Base-by-base conservation (phyloP, 2,329 filamentous ascomycete species). In the Calonectria pseudoturangicola region DNA sequence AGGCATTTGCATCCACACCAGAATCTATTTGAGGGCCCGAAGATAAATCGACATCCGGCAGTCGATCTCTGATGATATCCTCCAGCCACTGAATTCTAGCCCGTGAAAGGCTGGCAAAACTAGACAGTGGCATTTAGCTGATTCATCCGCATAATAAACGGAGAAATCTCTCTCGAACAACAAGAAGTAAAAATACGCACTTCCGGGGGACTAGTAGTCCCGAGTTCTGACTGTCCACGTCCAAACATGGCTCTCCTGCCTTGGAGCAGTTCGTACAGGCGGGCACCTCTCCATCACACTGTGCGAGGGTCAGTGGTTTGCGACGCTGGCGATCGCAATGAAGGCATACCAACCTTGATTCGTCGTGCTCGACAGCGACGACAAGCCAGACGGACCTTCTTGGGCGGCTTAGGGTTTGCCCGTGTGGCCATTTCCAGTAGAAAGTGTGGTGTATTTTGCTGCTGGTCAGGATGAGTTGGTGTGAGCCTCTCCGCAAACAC, bases 321-420 rank as follows among this genome's bases (percentile, higher is more conserved):
- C 50, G 56, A 30, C 45, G 12, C 63, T 25, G 18, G 18, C 25
- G 25, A 41, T 1, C 16, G 21, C n/a, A 27, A 28, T 6, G 5
- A 33, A 30, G 13, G 9, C 51, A 36, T 56, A 56, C 60, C 58
- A 4, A 83, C 83, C 80, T 85, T 85, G 47, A 85, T 81, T 36
- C 83, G 81, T 54, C 84, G 81, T 3, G 75, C 73, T 41, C 84
- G 80, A 73, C 84, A 85, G 63, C 84, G 79, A 25, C 79, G 80
- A 70, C 84, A 85, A 5, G 84, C 84, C 33, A 84, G 74, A 4
- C 83, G 83, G 51, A 85, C 83, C 56, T 85, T 85, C 65, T 83
- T 83, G 1, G 80, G 75, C 15, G 75, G 66, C 9, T 69, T 21
- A 21, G 21, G 21, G 21, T 21, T 72, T 7, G n/a, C 43, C 25